A percentile compares a stretch with the other conserved stretches of the same genome.
phyloP scores from a whole-genome alignment of 1,139 yeast genomes.

The Debaryomycetaceae sp. region DNA sequence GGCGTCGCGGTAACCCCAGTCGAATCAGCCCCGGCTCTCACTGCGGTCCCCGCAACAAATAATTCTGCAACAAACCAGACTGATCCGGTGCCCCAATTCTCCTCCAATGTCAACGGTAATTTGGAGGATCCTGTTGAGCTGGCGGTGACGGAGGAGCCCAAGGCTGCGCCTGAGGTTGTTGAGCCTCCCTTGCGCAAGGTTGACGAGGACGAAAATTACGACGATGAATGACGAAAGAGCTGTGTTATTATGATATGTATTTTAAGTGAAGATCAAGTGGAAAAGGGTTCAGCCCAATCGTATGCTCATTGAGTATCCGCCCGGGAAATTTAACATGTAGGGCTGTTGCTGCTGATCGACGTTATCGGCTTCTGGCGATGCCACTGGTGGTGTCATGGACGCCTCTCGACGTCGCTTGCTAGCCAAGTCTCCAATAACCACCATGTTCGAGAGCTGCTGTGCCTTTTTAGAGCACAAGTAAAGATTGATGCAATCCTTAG shows the following conservation, averaged over 20 bases:
- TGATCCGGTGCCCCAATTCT: conserved; percentile 18
- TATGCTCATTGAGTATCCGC: conserved; percentile 8
- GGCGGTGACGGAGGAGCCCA: conserved; percentile 17
- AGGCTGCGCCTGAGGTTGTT: conserved; percentile 23
- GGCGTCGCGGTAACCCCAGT: too few species aligned
- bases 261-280: conserved; percentile 1
- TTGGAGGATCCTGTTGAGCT: conserved; percentile 14
- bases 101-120: conserved; percentile 19
- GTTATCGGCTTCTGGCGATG: neutral
- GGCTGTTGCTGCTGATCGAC: conserved; percentile 4
- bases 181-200: conserved; percentile 74
- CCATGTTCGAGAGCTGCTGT: conserved; percentile 19
- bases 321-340: conserved; percentile 7
- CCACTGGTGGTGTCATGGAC: conserved; percentile 6
- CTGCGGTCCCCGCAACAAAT: too few species aligned
- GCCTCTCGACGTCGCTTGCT: neutral
- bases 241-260: conserved; percentile 7
- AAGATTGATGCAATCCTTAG: conserved; percentile 31
- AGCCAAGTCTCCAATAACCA: conserved; percentile 9
- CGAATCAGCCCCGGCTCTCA: too few species aligned
- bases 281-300: conserved; percentile 2
- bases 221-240: conserved; percentile 46
- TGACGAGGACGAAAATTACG: conserved; percentile 82
- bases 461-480: conserved; percentile 26
- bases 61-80: conserved; percentile 1